Evolutionary conservation across 345 rosid species (phyloP).

Genomic region (Lepidium africanum): DNA sequence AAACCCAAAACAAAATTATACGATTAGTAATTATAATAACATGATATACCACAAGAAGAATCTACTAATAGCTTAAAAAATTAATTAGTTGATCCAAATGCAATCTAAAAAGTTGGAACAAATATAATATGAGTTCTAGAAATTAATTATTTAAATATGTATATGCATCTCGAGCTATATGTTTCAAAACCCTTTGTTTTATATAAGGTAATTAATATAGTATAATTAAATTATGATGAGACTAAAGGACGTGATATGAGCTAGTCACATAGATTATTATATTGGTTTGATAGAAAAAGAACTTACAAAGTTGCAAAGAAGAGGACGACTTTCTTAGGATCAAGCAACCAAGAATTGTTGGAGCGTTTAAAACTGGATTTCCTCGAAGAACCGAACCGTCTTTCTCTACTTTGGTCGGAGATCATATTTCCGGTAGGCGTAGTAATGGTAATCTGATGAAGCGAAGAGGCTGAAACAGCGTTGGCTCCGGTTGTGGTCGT

Average conservation of each 20-base stretch:
- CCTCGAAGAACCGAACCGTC: conserved; percentile 33
- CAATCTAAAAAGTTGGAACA: background rate
- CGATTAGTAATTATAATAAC: no score
- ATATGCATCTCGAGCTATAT: background rate
- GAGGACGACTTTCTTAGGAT: conserved; percentile 83
- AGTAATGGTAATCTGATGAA: conserved; percentile 75
- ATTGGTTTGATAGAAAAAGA: no score
- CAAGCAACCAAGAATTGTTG: conserved; percentile 49
- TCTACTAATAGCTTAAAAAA: background rate
- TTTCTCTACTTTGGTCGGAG: conserved; percentile 30
- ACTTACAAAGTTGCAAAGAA: conserved; percentile 89
- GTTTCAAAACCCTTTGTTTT: background rate
- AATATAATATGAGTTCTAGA: background rate
- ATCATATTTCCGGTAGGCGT: conserved; percentile 22
- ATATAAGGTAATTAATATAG: background rate
- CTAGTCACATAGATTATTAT: no score
- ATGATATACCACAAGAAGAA: no score
- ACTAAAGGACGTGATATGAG: background rate
- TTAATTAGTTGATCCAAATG: background rate
- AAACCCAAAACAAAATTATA: no score
- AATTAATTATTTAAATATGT: background rate
- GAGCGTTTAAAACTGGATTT: conserved; percentile 70
- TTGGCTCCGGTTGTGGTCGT: background rate
- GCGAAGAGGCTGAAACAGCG: conserved; percentile 6
- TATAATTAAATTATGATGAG: background rate